Conservation (phyloP, 306 rosid genomes). For the Cyamopsis tetragonoloba region DNA sequence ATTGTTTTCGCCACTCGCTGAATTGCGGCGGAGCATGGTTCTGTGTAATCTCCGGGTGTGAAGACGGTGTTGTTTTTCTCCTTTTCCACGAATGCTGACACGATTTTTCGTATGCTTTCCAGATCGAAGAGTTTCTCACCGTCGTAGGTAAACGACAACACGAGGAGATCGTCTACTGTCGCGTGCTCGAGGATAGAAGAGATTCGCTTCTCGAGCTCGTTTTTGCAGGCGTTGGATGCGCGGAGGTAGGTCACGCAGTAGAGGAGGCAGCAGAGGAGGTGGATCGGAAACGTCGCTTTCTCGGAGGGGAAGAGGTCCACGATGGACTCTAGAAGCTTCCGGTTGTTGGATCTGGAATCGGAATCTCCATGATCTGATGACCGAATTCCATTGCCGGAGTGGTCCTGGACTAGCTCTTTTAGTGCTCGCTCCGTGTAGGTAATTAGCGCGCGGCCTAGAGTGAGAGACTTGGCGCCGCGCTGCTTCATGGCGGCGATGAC, state of each 20-base stretch:
- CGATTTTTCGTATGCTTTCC: slow-evolving; percentile 53
- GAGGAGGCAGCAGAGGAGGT: slow-evolving; percentile 76
- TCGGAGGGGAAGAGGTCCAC: slow-evolving; percentile 64
- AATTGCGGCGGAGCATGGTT: slow-evolving; percentile 38
- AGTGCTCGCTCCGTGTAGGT: slow-evolving; percentile 63
- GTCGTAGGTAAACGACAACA: slow-evolving; percentile 59
- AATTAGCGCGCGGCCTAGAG: slow-evolving; percentile 46
- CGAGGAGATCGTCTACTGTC: slow-evolving; percentile 56
- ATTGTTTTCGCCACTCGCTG: slow-evolving; percentile 46
- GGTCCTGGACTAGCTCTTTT: slow-evolving; percentile 65
- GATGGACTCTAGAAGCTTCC: slow-evolving; percentile 48
- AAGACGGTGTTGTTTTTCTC: slow-evolving; percentile 57
- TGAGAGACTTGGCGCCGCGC: slow-evolving; percentile 43
- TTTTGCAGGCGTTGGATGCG: slow-evolving; percentile 39
- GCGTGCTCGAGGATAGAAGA: slow-evolving; percentile 50
- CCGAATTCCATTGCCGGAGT: slow-evolving; percentile 40
- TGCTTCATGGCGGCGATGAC: slow-evolving; percentile 49
- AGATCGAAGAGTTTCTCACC: slow-evolving; percentile 70
- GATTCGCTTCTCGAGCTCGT: slow-evolving; percentile 68
- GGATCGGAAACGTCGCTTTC: slow-evolving; percentile 53
- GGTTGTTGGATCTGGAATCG: slow-evolving; percentile 25
- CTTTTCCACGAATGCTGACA: slow-evolving; percentile 54
- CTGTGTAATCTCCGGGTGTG: slow-evolving; percentile 36
- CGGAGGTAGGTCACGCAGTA: slow-evolving; percentile 50
- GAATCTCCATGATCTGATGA: slow-evolving; percentile 13